A percentile compares a stretch with the other conserved stretches of the same genome.
Conservation (phyloP, 1,139 yeast species). For the Wickerhamiella infanticola region DNA sequence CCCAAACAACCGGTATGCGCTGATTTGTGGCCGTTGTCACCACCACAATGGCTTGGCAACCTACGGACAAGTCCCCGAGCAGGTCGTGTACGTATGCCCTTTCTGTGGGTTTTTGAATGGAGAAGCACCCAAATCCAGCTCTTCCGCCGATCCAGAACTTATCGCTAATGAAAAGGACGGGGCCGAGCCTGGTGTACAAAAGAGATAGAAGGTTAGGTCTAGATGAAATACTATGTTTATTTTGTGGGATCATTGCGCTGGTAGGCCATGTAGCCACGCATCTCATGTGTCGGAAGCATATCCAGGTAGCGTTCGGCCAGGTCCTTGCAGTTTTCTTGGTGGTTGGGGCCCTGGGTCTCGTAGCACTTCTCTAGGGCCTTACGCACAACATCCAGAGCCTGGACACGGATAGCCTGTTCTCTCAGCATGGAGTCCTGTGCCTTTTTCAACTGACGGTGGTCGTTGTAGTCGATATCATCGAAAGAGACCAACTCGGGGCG, state of each 20-base stretch:
- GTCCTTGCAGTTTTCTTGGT: constrained; percentile 62
- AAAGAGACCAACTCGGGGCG: constrained; percentile 69
- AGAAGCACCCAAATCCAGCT: too few species aligned
- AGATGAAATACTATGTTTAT: constrained; percentile 24
- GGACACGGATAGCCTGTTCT: constrained; percentile 66
- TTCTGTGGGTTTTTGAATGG: constrained; percentile 50
- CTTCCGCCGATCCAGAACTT: too few species aligned
- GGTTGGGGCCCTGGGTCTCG: constrained; percentile 53
- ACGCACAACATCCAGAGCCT: constrained; percentile 53
- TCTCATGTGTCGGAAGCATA: constrained; percentile 52
- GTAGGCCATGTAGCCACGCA: constrained; percentile 63
- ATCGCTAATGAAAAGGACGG: too few species aligned
- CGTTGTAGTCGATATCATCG: constrained; percentile 66
- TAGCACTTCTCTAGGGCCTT: constrained; percentile 56
- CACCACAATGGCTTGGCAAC: constrained; percentile 76
- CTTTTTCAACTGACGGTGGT: constrained; percentile 43
- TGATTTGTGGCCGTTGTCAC: constrained; percentile 50
- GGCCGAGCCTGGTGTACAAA: too few species aligned
- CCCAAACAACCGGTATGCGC: constrained; percentile 50
- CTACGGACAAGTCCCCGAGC: constrained; percentile 43
- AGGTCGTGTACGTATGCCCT: constrained; percentile 55
- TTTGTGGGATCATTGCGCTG: constrained; percentile 76
- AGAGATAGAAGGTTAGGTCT: too few species aligned
- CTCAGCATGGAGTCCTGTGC: constrained; percentile 68
- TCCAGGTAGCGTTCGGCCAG: constrained; percentile 62